Evolutionary conservation across 306 rosid species (phyloP).

Genomic region (Acacia confusa): DNA sequence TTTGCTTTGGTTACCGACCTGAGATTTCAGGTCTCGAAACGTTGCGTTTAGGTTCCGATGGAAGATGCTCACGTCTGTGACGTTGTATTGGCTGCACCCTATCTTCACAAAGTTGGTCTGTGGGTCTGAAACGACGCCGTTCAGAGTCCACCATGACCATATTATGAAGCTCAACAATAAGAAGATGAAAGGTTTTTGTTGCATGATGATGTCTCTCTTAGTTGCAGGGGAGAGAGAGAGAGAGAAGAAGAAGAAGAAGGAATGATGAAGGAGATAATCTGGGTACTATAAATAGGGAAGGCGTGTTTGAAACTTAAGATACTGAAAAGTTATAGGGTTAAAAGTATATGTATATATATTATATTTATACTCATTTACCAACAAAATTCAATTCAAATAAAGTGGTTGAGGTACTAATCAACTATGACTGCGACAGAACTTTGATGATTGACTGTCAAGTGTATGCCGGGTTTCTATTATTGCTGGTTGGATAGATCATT

Average conservation of each 20-base stretch:
- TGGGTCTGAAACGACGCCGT: constrained; percentile 38
- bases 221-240: not conserved
- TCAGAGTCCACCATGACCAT: constrained; percentile 12
- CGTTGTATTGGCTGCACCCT: constrained; percentile 61
- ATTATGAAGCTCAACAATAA: not conserved
- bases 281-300: not conserved
- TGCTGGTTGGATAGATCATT: too few species aligned
- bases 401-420: not conserved
- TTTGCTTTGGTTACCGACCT: constrained; percentile 37
- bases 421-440: not conserved
- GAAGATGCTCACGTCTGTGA: constrained; percentile 34
- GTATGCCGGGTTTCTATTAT: not conserved
- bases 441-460: not conserved
- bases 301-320: not conserved
- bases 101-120: constrained; percentile 35
- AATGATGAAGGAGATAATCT: not conserved
- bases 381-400: not conserved
- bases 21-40: constrained; percentile 30
- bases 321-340: not conserved
- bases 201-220: not conserved
- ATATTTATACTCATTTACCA: too few species aligned
- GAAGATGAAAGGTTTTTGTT: not conserved
- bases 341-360: not conserved
- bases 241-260: not conserved
- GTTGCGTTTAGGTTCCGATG: constrained; percentile 41